These are phyloP conservation scores for Nakataea oryzae DNA, from an alignment of 2,329 filamentous ascomycete species.

Conservation along the genomic window DNA sequence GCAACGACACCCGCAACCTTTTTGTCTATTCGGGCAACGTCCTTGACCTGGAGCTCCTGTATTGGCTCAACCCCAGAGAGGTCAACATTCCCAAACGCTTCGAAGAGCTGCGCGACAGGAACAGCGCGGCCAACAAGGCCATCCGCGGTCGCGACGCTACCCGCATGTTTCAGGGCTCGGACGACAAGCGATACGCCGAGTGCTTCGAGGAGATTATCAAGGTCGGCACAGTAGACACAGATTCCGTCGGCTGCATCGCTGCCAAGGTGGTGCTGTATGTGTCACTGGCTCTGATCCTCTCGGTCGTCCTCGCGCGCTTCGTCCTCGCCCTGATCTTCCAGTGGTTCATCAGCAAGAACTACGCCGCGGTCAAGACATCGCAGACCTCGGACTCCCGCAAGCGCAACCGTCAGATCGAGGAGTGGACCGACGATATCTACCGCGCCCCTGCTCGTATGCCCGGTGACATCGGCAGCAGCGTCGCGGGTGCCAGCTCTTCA, in stretches of 20 bases:
- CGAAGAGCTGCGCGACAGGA: slow-evolving; percentile 64
- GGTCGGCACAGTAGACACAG: slow-evolving; percentile 90
- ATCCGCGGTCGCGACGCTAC: slow-evolving; percentile 84
- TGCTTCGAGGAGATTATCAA: slow-evolving; percentile 93
- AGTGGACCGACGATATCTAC: slow-evolving; percentile 97
- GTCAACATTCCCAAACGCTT: slow-evolving; percentile 69
- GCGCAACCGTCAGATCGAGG: slow-evolving; percentile 87
- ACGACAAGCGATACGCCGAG: slow-evolving; percentile 72
- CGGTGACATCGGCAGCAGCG: slow-evolving; percentile 60
- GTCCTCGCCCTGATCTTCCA: slow-evolving; percentile 84
- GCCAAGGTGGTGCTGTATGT: slow-evolving; percentile 95
- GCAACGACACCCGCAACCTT: slow-evolving; percentile 78
- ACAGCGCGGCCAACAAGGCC: slow-evolving; percentile 44
- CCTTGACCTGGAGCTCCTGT: slow-evolving; percentile 75
- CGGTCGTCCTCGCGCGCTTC: slow-evolving; percentile 80
- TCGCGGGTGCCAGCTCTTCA: slow-evolving; percentile 38
- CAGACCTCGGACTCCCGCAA: slow-evolving; percentile 73
- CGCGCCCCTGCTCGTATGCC: slow-evolving; percentile 74
- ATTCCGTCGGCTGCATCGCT: slow-evolving; percentile 93
- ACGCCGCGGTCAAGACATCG: slow-evolving; percentile 76
- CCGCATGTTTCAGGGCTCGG: slow-evolving; percentile 67
- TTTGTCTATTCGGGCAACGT: slow-evolving; percentile 93
- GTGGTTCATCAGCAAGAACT: slow-evolving; percentile 87
- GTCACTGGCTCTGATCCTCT: slow-evolving; percentile 81
- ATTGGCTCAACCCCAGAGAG: slow-evolving; percentile 80